A percentile compares a stretch with the other conserved stretches of the same genome.
Conservation (phyloP, 345 rosid genomes). For the Pseudoturritis turrita region DNA sequence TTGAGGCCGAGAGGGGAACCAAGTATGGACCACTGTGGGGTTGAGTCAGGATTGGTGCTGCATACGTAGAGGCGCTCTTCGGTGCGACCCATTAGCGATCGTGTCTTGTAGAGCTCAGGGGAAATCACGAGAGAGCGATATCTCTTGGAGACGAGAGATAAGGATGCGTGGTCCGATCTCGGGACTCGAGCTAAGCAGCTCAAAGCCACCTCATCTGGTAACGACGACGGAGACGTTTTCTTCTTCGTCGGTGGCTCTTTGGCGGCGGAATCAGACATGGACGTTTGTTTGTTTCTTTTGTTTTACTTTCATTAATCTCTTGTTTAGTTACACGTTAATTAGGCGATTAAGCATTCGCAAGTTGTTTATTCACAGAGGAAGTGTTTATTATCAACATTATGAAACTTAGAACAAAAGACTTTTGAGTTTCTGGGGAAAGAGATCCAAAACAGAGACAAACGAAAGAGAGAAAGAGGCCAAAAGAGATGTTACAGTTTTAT, state of each 20-base stretch:
- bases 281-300: too few species aligned
- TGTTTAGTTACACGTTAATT: neutral
- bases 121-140: constrained; percentile 44
- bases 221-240: neutral
- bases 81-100: constrained; percentile 27
- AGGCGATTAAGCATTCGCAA: neutral
- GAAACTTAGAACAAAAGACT: constrained; percentile 9
- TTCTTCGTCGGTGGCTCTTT: neutral
- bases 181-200: constrained; percentile 56
- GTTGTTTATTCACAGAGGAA: constrained; percentile 11
- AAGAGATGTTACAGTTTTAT: constrained; percentile 25
- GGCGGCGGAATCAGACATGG: neutral
- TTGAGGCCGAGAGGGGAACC: neutral
- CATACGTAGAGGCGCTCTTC: constrained; percentile 52
- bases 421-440: neutral
- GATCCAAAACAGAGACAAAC: constrained; percentile 13
- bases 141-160: constrained; percentile 50
- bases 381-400: constrained; percentile 26
- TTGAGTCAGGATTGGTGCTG: too few species aligned
- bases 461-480: neutral
- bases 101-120: constrained; percentile 40
- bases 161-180: constrained; percentile 42
- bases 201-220: constrained; percentile 49
- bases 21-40: too few species aligned
- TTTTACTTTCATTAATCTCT: too few species aligned